Conservation (phyloP, 352 stramenopile species). For the Elongisporangium anandrum region DNA sequence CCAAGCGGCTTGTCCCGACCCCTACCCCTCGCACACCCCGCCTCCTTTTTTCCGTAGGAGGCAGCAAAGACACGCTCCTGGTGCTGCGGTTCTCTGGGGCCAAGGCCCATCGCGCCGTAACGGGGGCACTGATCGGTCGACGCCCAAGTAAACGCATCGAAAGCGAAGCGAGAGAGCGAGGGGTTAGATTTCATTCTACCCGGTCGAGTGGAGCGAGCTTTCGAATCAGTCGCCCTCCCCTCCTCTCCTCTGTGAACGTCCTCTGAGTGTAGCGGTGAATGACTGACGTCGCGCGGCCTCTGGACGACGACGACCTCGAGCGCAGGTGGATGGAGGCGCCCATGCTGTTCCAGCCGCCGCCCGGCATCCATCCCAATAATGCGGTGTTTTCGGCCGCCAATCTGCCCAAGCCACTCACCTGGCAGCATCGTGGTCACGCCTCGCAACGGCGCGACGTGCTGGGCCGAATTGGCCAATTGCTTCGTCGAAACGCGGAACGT, state of each 20-base stretch:
- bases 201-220: neutral
- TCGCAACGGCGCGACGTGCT: slow-evolving; percentile 66
- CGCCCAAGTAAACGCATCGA: neutral
- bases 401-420: slow-evolving; percentile 78
- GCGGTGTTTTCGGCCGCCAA: slow-evolving; percentile 60
- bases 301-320: slow-evolving; percentile 1
- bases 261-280: neutral
- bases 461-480: slow-evolving; percentile 53
- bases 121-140: neutral
- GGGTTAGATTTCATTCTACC: neutral
- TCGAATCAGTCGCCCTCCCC: neutral
- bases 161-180: neutral
- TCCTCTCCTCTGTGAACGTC: neutral
- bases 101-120: neutral
- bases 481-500: slow-evolving; percentile 50
- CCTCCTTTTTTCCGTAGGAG: neutral
- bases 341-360: slow-evolving; percentile 37
- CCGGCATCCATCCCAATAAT: slow-evolving; percentile 65
- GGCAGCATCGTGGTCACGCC: slow-evolving; percentile 73
- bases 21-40: neutral
- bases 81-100: neutral
- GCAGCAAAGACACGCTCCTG: neutral
- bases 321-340: slow-evolving; percentile 9
- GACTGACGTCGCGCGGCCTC: neutral
- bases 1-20: neutral